Conservation (phyloP, 176 grass and related monocot species). For the Triticum urartu region DNA sequence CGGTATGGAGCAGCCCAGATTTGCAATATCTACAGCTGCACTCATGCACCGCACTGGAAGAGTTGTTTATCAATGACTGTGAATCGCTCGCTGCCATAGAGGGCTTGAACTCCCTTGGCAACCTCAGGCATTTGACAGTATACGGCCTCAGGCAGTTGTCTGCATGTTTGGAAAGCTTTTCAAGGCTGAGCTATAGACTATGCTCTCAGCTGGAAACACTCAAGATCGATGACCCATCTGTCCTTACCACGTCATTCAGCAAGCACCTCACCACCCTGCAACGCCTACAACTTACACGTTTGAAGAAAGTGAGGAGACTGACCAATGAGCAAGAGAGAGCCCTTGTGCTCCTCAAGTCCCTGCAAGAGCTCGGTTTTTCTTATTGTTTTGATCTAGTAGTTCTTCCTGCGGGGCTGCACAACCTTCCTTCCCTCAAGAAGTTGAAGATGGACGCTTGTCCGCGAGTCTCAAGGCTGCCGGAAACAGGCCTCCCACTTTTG, state of each 20-base stretch:
- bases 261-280: constrained; percentile 22
- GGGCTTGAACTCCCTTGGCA: not conserved
- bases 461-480: not conserved
- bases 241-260: constrained; percentile 19
- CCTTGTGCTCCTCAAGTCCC: constrained; percentile 20
- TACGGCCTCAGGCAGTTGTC: accelerated
- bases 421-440: not conserved
- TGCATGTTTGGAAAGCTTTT: no score
- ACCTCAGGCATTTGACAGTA: not conserved
- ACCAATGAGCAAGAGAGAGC: constrained; percentile 26
- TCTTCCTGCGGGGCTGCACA: not conserved
- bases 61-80: not conserved
- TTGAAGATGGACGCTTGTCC: accelerated
- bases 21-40: not conserved
- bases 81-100: not conserved
- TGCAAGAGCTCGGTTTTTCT: not conserved
- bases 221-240: no score
- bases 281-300: accelerated
- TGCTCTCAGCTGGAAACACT: not conserved
- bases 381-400: accelerated
- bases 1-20: accelerated
- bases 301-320: accelerated
- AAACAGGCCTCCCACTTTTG: not conserved
- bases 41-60: not conserved
- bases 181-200: not conserved